phyloP scores from a whole-genome alignment of 73 alveolate genomes.

The Effrenium voratum region DNA sequence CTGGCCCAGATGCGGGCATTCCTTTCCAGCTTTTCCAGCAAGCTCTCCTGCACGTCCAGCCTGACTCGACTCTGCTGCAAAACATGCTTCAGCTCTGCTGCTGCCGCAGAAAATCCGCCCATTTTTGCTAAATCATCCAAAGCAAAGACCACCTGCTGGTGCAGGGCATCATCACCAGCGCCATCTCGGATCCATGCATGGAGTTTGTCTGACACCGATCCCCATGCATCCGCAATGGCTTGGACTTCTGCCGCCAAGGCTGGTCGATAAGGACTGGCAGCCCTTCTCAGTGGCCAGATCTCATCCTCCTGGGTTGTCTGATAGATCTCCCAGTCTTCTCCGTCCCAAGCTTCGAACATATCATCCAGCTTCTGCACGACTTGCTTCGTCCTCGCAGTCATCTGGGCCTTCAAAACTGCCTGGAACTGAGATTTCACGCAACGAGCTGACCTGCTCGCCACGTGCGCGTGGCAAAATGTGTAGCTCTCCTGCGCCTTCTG shows the following conservation, averaged over 20 bases:
- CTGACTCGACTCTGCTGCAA: background rate
- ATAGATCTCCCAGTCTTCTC: slow-evolving; percentile 22
- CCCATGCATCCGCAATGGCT: slow-evolving; percentile 53
- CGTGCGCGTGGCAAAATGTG: background rate
- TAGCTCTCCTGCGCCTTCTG: background rate
- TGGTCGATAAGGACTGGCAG: slow-evolving; percentile 54
- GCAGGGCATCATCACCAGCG: background rate
- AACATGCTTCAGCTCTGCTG: background rate
- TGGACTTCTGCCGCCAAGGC: background rate
- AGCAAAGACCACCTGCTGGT: background rate
- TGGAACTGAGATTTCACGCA: background rate
- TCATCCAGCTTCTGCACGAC: background rate
- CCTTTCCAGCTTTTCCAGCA: slow-evolving; percentile 30
- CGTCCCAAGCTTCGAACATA: slow-evolving; percentile 37
- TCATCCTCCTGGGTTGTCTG: slow-evolving; percentile 18
- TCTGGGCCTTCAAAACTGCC: background rate
- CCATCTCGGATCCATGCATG: background rate
- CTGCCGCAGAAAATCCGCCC: background rate
- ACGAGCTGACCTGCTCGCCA: background rate
- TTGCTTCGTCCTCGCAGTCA: background rate
- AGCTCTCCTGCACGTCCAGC: slow-evolving; percentile 18
- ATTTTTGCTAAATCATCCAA: background rate
- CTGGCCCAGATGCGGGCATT: slow-evolving; percentile 36
- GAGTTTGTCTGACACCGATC: background rate
- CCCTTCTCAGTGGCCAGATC: background rate